Evolutionary conservation across 2,329 filamentous ascomycete species (phyloP).

Genomic region (Neocucurbitaria cava): DNA sequence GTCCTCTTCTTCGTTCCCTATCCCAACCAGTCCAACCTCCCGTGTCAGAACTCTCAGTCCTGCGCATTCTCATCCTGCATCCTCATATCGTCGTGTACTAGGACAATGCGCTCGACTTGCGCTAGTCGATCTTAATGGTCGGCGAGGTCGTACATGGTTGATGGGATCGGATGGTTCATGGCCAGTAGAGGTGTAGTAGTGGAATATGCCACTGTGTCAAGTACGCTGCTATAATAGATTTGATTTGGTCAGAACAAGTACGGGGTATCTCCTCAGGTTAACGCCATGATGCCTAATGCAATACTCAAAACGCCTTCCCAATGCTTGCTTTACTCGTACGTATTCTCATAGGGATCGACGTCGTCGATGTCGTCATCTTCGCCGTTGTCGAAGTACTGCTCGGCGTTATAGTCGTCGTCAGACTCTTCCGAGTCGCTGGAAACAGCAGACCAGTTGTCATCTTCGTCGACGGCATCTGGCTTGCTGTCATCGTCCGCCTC

Average conservation of each 20-base stretch:
- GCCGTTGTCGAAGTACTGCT: constrained; percentile 61
- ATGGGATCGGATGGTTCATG: too few species aligned
- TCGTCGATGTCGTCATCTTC: constrained; percentile 58
- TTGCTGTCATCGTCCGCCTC: constrained; percentile 57
- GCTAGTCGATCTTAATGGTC: not conserved
- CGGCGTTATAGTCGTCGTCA: constrained; percentile 69
- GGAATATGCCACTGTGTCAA: too few species aligned
- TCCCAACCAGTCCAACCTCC: not conserved
- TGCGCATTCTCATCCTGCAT: not conserved
- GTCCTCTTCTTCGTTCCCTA: not conserved
- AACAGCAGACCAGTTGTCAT: constrained; percentile 60
- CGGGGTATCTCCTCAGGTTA: constrained; percentile 27
- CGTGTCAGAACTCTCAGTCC: not conserved
- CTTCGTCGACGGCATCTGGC: constrained; percentile 63
- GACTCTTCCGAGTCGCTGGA: constrained; percentile 70
- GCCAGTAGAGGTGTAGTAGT: too few species aligned
- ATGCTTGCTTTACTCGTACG: constrained; percentile 34
- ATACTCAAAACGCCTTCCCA: constrained; percentile 5
- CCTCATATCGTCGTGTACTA: not conserved
- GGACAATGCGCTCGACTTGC: not conserved
- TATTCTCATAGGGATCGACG: constrained; percentile 45
- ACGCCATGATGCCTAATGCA: constrained; percentile 15
- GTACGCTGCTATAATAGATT: not conserved
- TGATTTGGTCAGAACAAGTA: constrained; percentile 1
- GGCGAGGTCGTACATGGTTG: not conserved